Base-by-base conservation (phyloP, 345 rosid species). In the Cardamine resedifolia region DNA sequence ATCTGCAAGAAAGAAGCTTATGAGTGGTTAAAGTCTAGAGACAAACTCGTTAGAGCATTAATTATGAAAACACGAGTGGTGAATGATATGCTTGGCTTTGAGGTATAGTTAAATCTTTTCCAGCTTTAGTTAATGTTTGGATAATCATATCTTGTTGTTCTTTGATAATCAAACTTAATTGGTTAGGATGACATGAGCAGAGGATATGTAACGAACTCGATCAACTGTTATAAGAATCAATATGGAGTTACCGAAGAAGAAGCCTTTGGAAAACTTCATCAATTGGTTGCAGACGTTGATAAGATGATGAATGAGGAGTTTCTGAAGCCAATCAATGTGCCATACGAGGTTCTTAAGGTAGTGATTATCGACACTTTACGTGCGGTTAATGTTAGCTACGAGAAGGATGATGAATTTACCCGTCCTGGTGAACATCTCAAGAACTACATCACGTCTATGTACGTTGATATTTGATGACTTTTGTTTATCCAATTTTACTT, bases 151-250 rank as follows among this genome's bases (percentile, higher is more conserved):
- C 7, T 33, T 33, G 21, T 45, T 45, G 21, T 45, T 45, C 1
- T 18, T 30, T 64, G 14, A 4, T 20, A 31, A 65, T 21, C 30
- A 34, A 20, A 21, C 48, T 58, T 41, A 24, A 34, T 20, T 72
- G 31, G 39, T 51, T 36, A 61, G 75, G 85, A 82, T 78, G 76
- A 77, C 76, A 63, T 49, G 50, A 56, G 72, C 2, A 73, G 70
- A 73, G 77, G 77, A 28, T 43, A 73, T 21, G 48, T 33, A 3
- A 51, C 49, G 0, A 27, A 19, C 28, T 45, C 65, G 10, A 28
- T 69, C 30, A 28, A 39, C 10, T 39, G 53, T 41, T 68, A 69
- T 30, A 73, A 52, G 47, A 64, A 73, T 4, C 71, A 73, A 43
- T 55, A 64, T 45, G 63, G 71, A 43, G 50, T 64, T 30, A 62